Evolutionary conservation across 768 basidiomycete genomes (phyloP).

Genomic region (Termitomyces sp.): DNA sequence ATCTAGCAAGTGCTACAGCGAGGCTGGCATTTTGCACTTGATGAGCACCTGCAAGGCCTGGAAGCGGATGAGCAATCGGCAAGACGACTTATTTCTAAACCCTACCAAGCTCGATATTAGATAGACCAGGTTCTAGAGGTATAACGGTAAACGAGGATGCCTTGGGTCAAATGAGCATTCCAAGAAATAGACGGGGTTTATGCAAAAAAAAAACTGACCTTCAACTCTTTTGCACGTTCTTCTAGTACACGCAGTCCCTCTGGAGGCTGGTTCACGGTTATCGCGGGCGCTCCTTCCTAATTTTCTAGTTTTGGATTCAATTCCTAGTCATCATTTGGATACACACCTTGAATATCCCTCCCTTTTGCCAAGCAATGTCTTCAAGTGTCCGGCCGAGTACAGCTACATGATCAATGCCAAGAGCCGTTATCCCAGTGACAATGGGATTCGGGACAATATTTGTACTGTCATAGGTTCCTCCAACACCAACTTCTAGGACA

Average conservation of each 20-base stretch:
- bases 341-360: constrained; percentile 89
- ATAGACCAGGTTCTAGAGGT: constrained; percentile 47
- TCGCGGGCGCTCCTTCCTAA: constrained; percentile 79
- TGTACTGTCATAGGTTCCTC: constrained; percentile 92
- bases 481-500: constrained; percentile 94
- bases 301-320: constrained; percentile 1
- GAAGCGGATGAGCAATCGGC: not conserved
- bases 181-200: constrained; percentile 1
- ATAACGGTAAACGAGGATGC: constrained; percentile 28
- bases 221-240: constrained; percentile 61
- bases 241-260: constrained; percentile 70
- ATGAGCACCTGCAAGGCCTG: constrained; percentile 84
- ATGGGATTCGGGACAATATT: constrained; percentile 91
- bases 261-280: constrained; percentile 75
- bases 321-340: not conserved
- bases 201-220: constrained; percentile 39
- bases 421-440: constrained; percentile 85
- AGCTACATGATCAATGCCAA: constrained; percentile 89
- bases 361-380: constrained; percentile 95
- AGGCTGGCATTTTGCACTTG: constrained; percentile 87
- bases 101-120: constrained; percentile 61
- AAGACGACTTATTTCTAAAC: not conserved
- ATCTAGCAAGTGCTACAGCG: constrained; percentile 69
- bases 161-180: constrained; percentile 5
- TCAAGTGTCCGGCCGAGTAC: constrained; percentile 85